These are phyloP conservation scores for Teunomyces atbi DNA, from an alignment of 805 yeast species.

Conservation along the genomic window DNA sequence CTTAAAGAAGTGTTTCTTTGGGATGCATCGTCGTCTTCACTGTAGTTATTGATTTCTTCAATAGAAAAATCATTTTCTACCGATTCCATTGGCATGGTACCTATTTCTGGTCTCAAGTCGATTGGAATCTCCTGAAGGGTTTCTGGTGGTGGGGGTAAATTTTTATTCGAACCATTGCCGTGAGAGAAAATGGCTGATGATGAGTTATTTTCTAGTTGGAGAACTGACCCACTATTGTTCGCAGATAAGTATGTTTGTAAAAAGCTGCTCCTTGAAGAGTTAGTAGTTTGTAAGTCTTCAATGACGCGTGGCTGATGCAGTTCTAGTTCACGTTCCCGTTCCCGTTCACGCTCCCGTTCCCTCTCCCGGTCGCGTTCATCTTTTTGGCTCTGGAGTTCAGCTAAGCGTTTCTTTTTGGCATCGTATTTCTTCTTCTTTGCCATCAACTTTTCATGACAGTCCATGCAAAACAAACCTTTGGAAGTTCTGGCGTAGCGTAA, in stretches of 20 bases:
- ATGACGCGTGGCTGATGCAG: conserved; percentile 5
- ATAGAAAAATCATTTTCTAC: conserved; percentile 23
- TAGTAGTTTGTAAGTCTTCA: conserved; percentile 7
- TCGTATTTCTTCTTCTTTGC: conserved; percentile 72
- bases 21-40: conserved; percentile 32
- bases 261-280: conserved; percentile 12
- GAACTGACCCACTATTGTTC: conserved; percentile 8
- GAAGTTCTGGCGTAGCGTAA: conserved; percentile 88
- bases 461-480: conserved; percentile 90
- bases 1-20: conserved; percentile 10
- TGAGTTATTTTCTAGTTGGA: neutral
- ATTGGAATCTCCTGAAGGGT: conserved; percentile 2
- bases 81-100: neutral
- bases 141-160: conserved; percentile 9
- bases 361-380: conserved; percentile 21
- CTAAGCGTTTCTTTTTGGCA: conserved; percentile 37
- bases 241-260: conserved; percentile 10
- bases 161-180: conserved; percentile 6
- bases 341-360: conserved; percentile 10
- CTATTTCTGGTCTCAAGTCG: conserved; percentile 8
- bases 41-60: conserved; percentile 39
- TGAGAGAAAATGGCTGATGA: neutral
- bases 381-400: conserved; percentile 28
- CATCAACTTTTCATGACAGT: conserved; percentile 80
- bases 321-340: conserved; percentile 12